A percentile compares a stretch with the other conserved stretches of the same genome.
Evolutionary conservation across 1,284 basidiomycete species (phyloP).

Genomic region (Bondarzewia mesenterica): DNA sequence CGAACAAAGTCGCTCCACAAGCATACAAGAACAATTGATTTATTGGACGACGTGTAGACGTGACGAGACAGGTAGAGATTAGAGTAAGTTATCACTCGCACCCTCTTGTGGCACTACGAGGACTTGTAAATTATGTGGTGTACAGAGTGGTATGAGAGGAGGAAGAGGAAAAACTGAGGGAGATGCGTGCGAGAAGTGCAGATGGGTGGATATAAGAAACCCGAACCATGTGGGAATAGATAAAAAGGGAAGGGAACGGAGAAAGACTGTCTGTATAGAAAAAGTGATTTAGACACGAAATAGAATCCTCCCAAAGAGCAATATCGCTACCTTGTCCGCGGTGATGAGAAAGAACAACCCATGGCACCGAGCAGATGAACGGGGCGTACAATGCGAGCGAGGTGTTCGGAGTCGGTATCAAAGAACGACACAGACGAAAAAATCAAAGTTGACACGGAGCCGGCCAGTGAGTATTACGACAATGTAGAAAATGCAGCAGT

Average conservation of each 20-base stretch:
- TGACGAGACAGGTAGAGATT: background rate
- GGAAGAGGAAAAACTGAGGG: constrained; percentile 5
- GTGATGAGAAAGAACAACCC: no score
- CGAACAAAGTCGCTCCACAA: background rate
- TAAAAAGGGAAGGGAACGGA: constrained; percentile 16
- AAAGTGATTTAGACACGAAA: background rate
- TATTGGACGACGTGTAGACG: constrained; percentile 12
- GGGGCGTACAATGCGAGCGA: no score
- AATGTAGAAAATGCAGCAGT: background rate
- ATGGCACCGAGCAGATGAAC: no score
- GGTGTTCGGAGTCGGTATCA: no score
- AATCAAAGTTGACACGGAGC: constrained; percentile 1
- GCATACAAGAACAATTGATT: background rate
- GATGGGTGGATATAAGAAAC: constrained; percentile 14
- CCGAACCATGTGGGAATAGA: constrained; percentile 1
- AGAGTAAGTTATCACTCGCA: constrained; percentile 9
- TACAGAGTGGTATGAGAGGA: constrained; percentile 16
- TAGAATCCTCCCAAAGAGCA: background rate
- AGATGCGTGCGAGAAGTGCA: constrained; percentile 8
- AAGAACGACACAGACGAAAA: background rate
- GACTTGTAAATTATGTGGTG: constrained; percentile 29
- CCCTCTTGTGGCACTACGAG: constrained; percentile 13
- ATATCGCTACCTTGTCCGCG: no score
- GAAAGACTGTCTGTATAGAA: constrained; percentile 8
- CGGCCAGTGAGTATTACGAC: constrained; percentile 1